These are phyloP conservation scores for Gelatoporia subvermispora DNA, from an alignment of 768 basidiomycete genomes.

Conservation along the genomic window DNA sequence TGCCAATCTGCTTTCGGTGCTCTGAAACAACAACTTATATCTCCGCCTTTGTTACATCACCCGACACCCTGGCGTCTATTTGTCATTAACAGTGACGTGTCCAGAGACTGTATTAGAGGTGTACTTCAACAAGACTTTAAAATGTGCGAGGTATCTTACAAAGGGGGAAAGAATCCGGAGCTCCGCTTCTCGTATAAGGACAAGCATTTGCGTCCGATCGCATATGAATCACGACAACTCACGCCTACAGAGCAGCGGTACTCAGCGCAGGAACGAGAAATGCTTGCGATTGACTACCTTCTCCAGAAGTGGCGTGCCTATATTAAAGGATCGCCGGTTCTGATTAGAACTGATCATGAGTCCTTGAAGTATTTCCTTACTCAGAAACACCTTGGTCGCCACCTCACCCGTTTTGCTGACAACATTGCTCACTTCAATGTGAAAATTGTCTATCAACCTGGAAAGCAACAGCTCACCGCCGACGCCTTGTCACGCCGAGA, in stretches of 20 bases:
- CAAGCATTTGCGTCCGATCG: not conserved
- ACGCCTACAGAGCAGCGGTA: conserved; percentile 1
- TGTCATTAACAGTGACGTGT: conserved; percentile 6
- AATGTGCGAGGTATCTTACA: not conserved
- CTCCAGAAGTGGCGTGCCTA: conserved; percentile 17
- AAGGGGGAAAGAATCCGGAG: conserved; percentile 1
- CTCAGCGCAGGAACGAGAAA: conserved; percentile 3
- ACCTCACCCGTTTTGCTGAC: conserved; percentile 19
- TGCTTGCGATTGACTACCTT: conserved; percentile 8
- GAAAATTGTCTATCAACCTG: conserved; percentile 10
- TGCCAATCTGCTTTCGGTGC: not conserved
- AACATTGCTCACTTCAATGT: conserved; percentile 14
- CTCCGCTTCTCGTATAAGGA: conserved; percentile 6
- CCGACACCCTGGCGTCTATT: conserved; percentile 1
- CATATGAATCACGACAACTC: conserved; percentile 2
- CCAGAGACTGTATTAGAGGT: conserved; percentile 1
- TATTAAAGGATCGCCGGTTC: conserved; percentile 19
- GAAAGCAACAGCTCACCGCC: conserved; percentile 12
- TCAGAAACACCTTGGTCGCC: conserved; percentile 14
- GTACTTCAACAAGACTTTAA: conserved; percentile 7
- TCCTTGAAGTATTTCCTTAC: conserved; percentile 18
- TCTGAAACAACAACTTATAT: conserved; percentile 2
- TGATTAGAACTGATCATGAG: conserved; percentile 19
- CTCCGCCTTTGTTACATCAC: conserved; percentile 2
- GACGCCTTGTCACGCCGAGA: conserved; percentile 15